Percentiles rank a stretch among this genome's conserved stretches.
Conservation (phyloP, 78 protist species). For the Guillardia theta region DNA sequence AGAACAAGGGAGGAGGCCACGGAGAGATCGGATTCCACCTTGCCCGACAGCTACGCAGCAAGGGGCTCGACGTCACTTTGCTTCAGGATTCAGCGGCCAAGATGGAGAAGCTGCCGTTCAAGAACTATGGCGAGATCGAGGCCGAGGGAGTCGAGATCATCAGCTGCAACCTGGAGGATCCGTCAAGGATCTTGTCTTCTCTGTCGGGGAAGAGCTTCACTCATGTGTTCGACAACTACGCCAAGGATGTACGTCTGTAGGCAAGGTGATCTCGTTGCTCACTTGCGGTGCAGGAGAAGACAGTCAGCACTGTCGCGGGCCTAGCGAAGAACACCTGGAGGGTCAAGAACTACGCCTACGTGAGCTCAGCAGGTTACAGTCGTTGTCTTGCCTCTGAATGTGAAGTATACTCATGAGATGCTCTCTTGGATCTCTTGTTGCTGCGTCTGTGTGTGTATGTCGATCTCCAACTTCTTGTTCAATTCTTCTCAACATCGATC, state of each 20-base stretch:
- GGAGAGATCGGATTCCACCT: constrained; percentile 24
- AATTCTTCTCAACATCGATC: too few species aligned
- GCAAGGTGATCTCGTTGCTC: too few species aligned
- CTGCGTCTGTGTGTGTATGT: too few species aligned
- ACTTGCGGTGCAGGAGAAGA: neutral
- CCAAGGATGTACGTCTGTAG: neutral
- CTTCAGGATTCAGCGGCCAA: neutral
- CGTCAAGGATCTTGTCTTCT: neutral
- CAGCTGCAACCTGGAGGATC: neutral
- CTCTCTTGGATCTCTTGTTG: too few species aligned
- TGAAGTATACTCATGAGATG: too few species aligned
- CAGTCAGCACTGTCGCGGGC: neutral
- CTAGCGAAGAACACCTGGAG: too few species aligned
- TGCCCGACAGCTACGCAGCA: neutral
- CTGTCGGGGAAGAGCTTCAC: constrained; percentile 5
- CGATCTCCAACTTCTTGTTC: too few species aligned
- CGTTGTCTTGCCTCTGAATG: too few species aligned
- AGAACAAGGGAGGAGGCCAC: constrained; percentile 38
- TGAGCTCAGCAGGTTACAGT: neutral
- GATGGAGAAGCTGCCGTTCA: constrained; percentile 15
- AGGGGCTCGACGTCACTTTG: neutral
- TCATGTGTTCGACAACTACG: constrained; percentile 35
- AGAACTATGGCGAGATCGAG: neutral
- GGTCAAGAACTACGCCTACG: neutral
- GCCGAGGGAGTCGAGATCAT: neutral